Evolutionary conservation across 805 yeast species (phyloP).

Genomic region (Komagataella pastoris): DNA sequence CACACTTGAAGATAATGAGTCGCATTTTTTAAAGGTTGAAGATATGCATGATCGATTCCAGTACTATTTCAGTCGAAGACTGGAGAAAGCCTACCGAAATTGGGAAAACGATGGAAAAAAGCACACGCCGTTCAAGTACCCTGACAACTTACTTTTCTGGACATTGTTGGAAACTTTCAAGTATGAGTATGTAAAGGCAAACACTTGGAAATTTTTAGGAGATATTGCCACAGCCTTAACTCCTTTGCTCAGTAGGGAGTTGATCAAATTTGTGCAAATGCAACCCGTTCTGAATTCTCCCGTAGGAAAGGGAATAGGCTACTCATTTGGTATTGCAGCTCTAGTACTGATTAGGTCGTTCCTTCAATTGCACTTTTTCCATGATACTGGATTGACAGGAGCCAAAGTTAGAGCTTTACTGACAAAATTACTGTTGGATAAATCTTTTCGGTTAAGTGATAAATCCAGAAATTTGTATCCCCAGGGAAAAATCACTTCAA

Average conservation of each 20-base stretch:
- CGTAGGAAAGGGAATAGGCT: slow-evolving; percentile 60
- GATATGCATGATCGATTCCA: slow-evolving; percentile 24
- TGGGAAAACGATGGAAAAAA: slow-evolving; percentile 8
- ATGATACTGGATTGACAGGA: slow-evolving; percentile 47
- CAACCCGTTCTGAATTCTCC: slow-evolving; percentile 27
- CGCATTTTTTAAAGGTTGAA: slow-evolving; percentile 21
- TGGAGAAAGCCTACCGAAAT: slow-evolving; percentile 14
- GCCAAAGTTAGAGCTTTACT: slow-evolving; percentile 58
- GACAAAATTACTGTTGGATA: slow-evolving; percentile 53
- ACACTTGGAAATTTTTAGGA: slow-evolving; percentile 25
- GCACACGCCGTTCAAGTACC: slow-evolving; percentile 11
- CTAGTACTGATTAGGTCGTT: slow-evolving; percentile 38
- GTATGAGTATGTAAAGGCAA: slow-evolving; percentile 26
- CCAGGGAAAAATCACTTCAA: slow-evolving; percentile 58
- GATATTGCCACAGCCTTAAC: slow-evolving; percentile 37
- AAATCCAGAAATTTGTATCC: slow-evolving; percentile 52
- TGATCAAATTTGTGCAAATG: slow-evolving; percentile 48
- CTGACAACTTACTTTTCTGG: slow-evolving; percentile 11
- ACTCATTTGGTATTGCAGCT: slow-evolving; percentile 54
- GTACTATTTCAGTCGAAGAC: slow-evolving; percentile 16
- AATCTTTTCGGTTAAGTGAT: slow-evolving; percentile 49
- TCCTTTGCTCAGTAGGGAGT: slow-evolving; percentile 52
- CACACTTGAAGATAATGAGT: slow-evolving; percentile 22
- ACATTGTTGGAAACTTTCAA: slow-evolving; percentile 37
- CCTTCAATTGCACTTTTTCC: slow-evolving; percentile 49